These are phyloP conservation scores for Rhizopus microsporus DNA, from an alignment of 371 early-diverging fungal species.

Conservation along the genomic window DNA sequence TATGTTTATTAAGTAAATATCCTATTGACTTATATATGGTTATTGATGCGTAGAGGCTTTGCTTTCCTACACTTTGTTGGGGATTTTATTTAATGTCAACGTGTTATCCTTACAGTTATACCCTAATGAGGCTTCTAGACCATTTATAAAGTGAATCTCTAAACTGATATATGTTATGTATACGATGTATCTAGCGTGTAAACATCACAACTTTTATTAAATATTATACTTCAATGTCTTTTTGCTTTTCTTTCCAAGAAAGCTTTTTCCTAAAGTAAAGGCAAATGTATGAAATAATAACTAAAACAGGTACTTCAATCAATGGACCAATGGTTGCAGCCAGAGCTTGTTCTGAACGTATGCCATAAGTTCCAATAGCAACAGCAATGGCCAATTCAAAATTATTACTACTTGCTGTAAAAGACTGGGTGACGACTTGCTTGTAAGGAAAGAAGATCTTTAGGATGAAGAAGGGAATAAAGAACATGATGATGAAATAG, in stretches of 20 bases:
- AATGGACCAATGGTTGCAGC: slow-evolving; percentile 76
- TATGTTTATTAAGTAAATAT: too few relatives aligned
- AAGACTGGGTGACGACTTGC: slow-evolving; percentile 61
- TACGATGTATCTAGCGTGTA: too few relatives aligned
- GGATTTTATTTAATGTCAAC: too few relatives aligned
- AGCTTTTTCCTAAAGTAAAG: slow-evolving; percentile 31
- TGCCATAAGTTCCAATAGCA: slow-evolving; percentile 69
- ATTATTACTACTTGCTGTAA: slow-evolving; percentile 76
- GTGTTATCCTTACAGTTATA: too few relatives aligned
- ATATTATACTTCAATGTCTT: too few relatives aligned
- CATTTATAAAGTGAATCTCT: too few relatives aligned
- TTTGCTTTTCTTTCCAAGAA: slow-evolving; percentile 16
- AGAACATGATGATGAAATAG: slow-evolving; percentile 66
- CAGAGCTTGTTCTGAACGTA: slow-evolving; percentile 65
- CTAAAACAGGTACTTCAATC: slow-evolving; percentile 71
- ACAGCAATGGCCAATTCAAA: slow-evolving; percentile 83
- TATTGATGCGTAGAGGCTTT: too few relatives aligned
- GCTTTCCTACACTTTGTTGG: too few relatives aligned
- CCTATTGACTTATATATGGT: too few relatives aligned
- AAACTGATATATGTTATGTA: too few relatives aligned
- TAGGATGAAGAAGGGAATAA: slow-evolving; percentile 46
- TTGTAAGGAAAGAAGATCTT: slow-evolving; percentile 42
- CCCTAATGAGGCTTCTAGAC: too few relatives aligned
- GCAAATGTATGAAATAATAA: slow-evolving; percentile 30
- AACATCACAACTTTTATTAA: too few relatives aligned